Conservation (phyloP, 306 rosid genomes). For the Hippophae gyantsensis region DNA sequence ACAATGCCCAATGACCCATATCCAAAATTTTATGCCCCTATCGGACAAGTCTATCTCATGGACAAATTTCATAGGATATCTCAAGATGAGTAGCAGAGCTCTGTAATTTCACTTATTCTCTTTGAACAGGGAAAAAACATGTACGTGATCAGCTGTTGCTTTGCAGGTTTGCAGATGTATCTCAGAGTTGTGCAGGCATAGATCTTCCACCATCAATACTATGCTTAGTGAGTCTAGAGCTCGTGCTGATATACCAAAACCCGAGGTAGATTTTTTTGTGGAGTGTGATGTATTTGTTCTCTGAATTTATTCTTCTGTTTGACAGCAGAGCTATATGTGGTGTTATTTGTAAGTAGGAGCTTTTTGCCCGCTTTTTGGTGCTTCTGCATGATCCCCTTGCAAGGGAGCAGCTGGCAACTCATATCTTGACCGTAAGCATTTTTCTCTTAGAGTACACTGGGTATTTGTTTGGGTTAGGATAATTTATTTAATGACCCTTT, state of each 20-base stretch:
- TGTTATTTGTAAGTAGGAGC: slow-evolving; percentile 53
- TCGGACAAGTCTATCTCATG: no score
- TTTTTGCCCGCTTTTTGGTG: slow-evolving; percentile 84
- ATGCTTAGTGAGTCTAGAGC: slow-evolving; percentile 71
- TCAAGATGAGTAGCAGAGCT: no score
- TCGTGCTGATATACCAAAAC: slow-evolving; percentile 66
- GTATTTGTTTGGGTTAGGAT: background rate
- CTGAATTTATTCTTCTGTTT: slow-evolving; percentile 5
- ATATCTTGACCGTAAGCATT: slow-evolving; percentile 66
- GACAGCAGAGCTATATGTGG: slow-evolving; percentile 5
- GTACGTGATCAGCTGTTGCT: background rate
- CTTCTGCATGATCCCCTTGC: slow-evolving; percentile 93
- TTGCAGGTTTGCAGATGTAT: slow-evolving; percentile 90
- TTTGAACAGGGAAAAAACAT: background rate
- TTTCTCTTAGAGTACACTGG: background rate
- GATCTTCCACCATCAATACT: slow-evolving; percentile 40
- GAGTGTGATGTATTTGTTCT: slow-evolving; percentile 1
- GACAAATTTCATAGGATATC: no score
- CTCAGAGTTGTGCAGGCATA: slow-evolving; percentile 84
- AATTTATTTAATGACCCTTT: background rate
- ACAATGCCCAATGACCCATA: no score
- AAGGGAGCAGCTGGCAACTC: slow-evolving; percentile 82
- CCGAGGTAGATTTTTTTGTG: slow-evolving; percentile 43
- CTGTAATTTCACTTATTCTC: background rate
- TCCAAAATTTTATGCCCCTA: no score